Base-by-base conservation (phyloP, 208 protist species). In the Vickermania ingenoplastis region DNA sequence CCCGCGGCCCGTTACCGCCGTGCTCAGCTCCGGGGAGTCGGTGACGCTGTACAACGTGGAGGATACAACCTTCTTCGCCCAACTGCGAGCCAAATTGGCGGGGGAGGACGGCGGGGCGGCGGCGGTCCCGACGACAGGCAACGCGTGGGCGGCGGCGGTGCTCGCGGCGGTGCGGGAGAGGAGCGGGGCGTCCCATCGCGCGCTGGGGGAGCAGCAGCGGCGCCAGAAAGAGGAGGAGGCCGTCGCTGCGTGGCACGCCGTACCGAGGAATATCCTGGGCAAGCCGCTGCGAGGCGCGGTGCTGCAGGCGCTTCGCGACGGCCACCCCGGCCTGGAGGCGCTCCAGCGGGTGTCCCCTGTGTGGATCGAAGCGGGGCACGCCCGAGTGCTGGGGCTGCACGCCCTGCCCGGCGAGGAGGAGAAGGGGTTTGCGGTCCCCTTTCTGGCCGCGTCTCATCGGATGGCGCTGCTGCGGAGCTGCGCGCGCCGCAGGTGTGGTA, bases 161-260 rank as follows among this genome's bases (percentile, higher is more conserved):
- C 36, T 45, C 11, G 11, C 11, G 7, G 36, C 36, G 36, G 11
- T 45, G 11, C 36, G 36, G 11, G 7, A 7, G 36, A 7, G 36
- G 7, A 17, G 17, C 36, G 36, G 36, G 11, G 36, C 36, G 36
- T 17, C 7, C 11, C 36, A 17, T 45, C 36, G 36, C 56, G n/a
- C n/a, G n/a, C n/a, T n/a, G n/a, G n/a, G n/a, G n/a, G n/a, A n/a
- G n/a, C n/a, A n/a, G n/a, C n/a, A n/a, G n/a, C n/a, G n/a, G n/a
- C n/a, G n/a, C n/a, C n/a, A n/a, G n/a, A n/a, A n/a, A n/a, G n/a
- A n/a, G n/a, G 5, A 31, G 26, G 5, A 7, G 3, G 11, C 14
- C 53, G 23, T 5, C 5, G 67, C 67, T 1, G 31, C 3, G 0
- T 25, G 67, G 14, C 36, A 45, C 36, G 36, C 36, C 11, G 36